A percentile compares a stretch with the other conserved stretches of the same genome.
Evolutionary conservation across 83 land plant species (phyloP).

Genomic region (Larix sibirica): DNA sequence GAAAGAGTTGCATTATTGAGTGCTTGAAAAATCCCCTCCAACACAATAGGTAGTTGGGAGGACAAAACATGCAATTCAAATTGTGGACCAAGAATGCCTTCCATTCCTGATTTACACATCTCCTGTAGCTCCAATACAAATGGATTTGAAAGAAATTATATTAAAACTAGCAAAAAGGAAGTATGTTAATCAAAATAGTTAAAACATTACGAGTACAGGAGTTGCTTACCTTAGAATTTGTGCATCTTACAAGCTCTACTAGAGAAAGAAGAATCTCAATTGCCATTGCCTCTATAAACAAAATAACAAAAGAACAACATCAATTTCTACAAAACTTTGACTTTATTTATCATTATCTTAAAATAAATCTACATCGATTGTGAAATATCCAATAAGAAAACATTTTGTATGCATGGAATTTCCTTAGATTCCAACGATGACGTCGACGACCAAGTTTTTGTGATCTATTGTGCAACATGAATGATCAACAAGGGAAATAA

Average conservation of each 20-base stretch:
- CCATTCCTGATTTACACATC: neutral
- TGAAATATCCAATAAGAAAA: too few species aligned
- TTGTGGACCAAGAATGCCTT: neutral
- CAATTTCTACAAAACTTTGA: too few species aligned
- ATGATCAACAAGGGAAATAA: too few species aligned
- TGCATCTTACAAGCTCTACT: neutral
- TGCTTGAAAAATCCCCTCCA: constrained; percentile 5
- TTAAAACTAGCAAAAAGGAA: neutral
- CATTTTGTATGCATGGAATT: too few species aligned
- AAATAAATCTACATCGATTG: too few species aligned
- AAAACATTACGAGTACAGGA: neutral
- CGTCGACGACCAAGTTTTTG: too few species aligned
- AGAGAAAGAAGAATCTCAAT: neutral
- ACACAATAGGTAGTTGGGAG: neutral
- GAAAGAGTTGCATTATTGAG: neutral
- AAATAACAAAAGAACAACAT: too few species aligned
- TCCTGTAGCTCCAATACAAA: constrained; percentile 1
- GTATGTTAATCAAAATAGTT: neutral
- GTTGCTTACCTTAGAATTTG: constrained; percentile 9
- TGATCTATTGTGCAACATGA: too few species aligned
- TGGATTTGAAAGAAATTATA: neutral
- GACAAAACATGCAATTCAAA: constrained; percentile 11
- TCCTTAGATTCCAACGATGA: too few species aligned
- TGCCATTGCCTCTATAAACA: neutral
- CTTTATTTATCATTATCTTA: too few species aligned